Evolutionary conservation across 305 asterid genomes (phyloP).

Genomic region (Fraxinus dipetala): DNA sequence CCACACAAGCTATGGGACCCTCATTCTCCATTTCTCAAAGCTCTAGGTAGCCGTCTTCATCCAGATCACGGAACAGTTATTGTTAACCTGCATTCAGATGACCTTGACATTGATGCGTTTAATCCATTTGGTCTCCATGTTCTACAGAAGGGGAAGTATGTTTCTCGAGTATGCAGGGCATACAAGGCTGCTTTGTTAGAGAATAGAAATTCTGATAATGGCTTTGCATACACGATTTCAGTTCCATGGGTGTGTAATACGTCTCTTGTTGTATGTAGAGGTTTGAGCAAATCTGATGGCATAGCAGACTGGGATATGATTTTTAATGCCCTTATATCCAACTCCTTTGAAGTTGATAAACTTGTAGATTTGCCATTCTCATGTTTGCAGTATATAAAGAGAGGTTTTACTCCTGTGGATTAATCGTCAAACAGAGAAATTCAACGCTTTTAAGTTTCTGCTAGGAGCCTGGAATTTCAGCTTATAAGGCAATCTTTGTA

Average conservation of each 20-base stretch:
- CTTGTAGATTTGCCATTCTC: constrained; percentile 60
- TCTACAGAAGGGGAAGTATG: constrained; percentile 52
- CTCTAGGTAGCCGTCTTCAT: constrained; percentile 55
- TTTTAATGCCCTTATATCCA: constrained; percentile 41
- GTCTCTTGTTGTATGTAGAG: constrained; percentile 64
- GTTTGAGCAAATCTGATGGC: constrained; percentile 31
- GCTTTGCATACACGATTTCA: constrained; percentile 56
- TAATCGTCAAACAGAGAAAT: constrained; percentile 14
- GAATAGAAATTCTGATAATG: constrained; percentile 25
- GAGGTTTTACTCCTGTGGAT: constrained; percentile 52
- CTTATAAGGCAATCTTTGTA: not conserved
- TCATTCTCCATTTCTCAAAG: constrained; percentile 53
- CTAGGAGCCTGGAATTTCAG: not conserved
- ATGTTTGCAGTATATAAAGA: constrained; percentile 55
- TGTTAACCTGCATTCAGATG: constrained; percentile 75
- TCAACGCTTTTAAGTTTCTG: not conserved
- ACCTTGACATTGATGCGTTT: constrained; percentile 26
- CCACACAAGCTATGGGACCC: constrained; percentile 71
- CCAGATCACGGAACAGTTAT: constrained; percentile 78
- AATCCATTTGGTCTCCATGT: constrained; percentile 14
- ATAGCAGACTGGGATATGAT: constrained; percentile 30
- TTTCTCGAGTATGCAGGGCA: constrained; percentile 44
- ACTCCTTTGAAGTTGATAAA: constrained; percentile 53
- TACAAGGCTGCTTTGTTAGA: constrained; percentile 52
- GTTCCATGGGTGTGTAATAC: constrained; percentile 86